Base-by-base conservation (phyloP, 139 green algal species). In the Nannochloris sp. region DNA sequence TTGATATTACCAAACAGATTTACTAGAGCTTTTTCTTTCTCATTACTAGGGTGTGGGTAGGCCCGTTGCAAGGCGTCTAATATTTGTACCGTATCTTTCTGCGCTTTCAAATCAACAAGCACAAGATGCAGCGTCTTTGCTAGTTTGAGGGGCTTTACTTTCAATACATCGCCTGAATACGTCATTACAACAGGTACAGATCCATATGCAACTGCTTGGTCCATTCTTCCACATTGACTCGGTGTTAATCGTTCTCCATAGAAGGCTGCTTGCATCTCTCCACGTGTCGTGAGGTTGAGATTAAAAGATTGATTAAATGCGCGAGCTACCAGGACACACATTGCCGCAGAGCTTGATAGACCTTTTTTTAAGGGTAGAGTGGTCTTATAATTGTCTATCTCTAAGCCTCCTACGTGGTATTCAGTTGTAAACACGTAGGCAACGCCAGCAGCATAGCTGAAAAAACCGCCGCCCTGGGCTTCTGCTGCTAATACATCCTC, bases 231-330 rank as follows among this genome's bases (percentile, higher is more conserved):
- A 54, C 74, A 84, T 58, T 75, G 64, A 24, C 36, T 81, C 6
- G 86, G 86, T 4, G 86, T 92, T 15, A 80, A 65, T 8, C 79
- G 72, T 57, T 92, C 86, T 3, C 83, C 84, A 14, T 74, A 60
- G 62, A 87, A 92, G 0, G 82, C 86, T 13, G 70, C 71, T 65
- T 88, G 77, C 85, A 92, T 92, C 67, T 89, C 76, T 10, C 74
- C 83, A 0, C 80, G 65, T 6, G 54, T 71, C 3, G 57, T 88
- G 30, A 92, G 71, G 36, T 76, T 71, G 29, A 92, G 68, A 34
- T 61, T 65, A 53, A 81, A 89, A 3, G 66, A 60, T 4, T 31
- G 31, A 61, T 78, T 83, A 68, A 87, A 88, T 4, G 78, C 78
- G 3, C 82, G 70, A 0, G 81, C 82, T 15, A 89, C 72, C 67